Percentiles rank a stretch among this genome's conserved stretches.
Evolutionary conservation across 352 stramenopile genomes (phyloP).

Genomic region (Pythium phragmitis): DNA sequence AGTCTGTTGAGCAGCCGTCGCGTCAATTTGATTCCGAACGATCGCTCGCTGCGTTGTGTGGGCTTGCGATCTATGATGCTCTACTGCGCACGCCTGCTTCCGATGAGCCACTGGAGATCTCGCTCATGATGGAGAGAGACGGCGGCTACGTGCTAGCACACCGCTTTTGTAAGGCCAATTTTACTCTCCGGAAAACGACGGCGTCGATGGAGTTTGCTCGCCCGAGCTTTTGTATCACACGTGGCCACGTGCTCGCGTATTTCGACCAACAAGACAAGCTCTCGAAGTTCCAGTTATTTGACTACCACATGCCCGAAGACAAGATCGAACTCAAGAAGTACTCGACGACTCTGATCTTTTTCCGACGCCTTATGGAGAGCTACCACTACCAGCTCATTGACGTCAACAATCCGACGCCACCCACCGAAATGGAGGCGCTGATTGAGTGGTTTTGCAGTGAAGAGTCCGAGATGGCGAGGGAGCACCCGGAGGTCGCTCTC

Average conservation of each 20-base stretch:
- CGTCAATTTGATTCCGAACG: slow-evolving; percentile 86
- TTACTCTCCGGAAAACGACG: slow-evolving; percentile 72
- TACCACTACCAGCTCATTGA: slow-evolving; percentile 87
- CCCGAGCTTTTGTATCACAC: slow-evolving; percentile 70
- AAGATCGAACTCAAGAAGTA: slow-evolving; percentile 90
- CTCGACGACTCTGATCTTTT: slow-evolving; percentile 85
- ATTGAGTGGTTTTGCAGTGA: slow-evolving; percentile 89
- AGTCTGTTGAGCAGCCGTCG: slow-evolving; percentile 87
- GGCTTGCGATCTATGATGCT: slow-evolving; percentile 81
- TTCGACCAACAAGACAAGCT: slow-evolving; percentile 61
- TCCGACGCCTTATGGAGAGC: slow-evolving; percentile 82
- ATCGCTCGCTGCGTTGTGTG: slow-evolving; percentile 73
- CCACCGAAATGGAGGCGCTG: slow-evolving; percentile 89
- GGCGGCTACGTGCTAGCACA: slow-evolving; percentile 80
- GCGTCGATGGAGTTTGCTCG: slow-evolving; percentile 83
- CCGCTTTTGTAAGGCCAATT: slow-evolving; percentile 85
- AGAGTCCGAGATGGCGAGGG: slow-evolving; percentile 68
- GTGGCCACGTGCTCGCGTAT: slow-evolving; percentile 77
- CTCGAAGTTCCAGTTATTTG: slow-evolving; percentile 73
- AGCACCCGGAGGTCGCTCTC: slow-evolving; percentile 80
- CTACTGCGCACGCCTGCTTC: slow-evolving; percentile 71
- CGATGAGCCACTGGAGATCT: slow-evolving; percentile 78
- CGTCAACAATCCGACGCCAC: slow-evolving; percentile 69
- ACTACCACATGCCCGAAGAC: slow-evolving; percentile 89
- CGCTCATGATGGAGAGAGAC: slow-evolving; percentile 77